A percentile compares a stretch with the other conserved stretches of the same genome.
Conservation (phyloP, 805 yeast genomes). For the Candida vaughaniae region DNA sequence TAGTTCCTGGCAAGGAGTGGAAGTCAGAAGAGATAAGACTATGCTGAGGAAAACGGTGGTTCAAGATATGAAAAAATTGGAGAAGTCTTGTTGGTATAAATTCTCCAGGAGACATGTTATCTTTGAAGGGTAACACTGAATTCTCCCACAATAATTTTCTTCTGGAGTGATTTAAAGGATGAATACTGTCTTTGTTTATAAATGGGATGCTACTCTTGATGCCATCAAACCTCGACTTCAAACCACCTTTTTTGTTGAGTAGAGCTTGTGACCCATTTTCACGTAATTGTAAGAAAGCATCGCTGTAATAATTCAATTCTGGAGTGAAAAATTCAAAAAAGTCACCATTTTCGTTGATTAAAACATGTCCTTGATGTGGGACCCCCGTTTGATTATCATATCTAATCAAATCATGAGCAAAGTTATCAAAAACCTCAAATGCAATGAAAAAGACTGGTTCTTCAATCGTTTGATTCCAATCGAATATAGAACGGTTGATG, state of each 20-base stretch:
- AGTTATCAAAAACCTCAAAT: conserved; percentile 79
- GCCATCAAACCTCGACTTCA: conserved; percentile 22
- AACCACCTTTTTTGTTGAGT: conserved; percentile 3
- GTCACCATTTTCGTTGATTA: conserved; percentile 70
- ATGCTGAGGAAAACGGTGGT: conserved; percentile 71
- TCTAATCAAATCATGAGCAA: conserved; percentile 77
- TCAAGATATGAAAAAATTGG: conserved; percentile 62
- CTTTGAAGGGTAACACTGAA: conserved; percentile 62
- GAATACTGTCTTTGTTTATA: conserved; percentile 35
- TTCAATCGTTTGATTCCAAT: conserved; percentile 59
- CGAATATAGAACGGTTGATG: conserved; percentile 72
- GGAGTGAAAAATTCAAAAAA: conserved; percentile 71
- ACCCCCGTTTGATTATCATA: conserved; percentile 65
- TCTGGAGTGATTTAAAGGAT: conserved; percentile 60
- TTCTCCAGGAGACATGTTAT: conserved; percentile 68
- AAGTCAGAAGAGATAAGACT: conserved; percentile 74
- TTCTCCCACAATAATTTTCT: conserved; percentile 44
- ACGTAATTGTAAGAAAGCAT: conserved; percentile 55
- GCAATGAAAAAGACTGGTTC: conserved; percentile 79
- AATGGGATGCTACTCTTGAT: conserved; percentile 30
- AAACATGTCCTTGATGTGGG: conserved; percentile 78
- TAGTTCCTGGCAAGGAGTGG: conserved; percentile 43
- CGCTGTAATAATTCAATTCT: conserved; percentile 55
- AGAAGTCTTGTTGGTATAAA: conserved; percentile 77
- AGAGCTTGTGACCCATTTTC: conserved; percentile 35